Percentiles rank a stretch among this genome's conserved stretches.
Conservation (phyloP, 371 early-diverging fungal genomes). For the Coemansia sp. region DNA sequence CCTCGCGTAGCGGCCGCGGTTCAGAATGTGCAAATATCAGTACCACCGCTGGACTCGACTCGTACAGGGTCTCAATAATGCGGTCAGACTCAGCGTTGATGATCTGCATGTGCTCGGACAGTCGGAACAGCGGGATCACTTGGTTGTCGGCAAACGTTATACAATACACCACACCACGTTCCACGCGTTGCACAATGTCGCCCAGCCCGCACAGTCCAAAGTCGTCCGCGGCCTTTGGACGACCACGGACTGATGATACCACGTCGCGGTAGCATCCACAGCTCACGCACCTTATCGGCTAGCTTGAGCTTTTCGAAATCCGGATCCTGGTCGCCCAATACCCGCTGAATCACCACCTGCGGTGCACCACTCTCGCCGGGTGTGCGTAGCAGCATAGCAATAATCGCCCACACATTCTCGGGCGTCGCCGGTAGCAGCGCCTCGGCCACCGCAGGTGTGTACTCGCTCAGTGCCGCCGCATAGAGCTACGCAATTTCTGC, state of each 20-base stretch:
- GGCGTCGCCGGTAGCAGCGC: conserved; percentile 5
- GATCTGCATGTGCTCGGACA: conserved; percentile 52
- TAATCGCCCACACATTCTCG: conserved; percentile 37
- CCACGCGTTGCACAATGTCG: conserved; percentile 72
- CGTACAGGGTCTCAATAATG: conserved; percentile 84
- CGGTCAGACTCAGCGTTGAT: conserved; percentile 76
- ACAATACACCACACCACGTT: conserved; percentile 80
- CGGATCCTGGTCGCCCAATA: conserved; percentile 15
- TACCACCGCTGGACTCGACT: conserved; percentile 60
- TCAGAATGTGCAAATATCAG: conserved; percentile 74
- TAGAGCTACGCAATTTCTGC: neutral
- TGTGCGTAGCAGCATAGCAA: conserved; percentile 38
- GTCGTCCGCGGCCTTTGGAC: conserved; percentile 96
- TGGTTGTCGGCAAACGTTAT: conserved; percentile 32
- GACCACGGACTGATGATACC: conserved; percentile 98
- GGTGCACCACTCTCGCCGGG: conserved; percentile 43
- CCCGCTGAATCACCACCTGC: conserved; percentile 18
- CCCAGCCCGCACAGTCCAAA: conserved; percentile 81
- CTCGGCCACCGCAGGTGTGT: conserved; percentile 19
- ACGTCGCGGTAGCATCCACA: conserved; percentile 75
- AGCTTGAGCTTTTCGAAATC: conserved; percentile 4
- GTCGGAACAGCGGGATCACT: conserved; percentile 6
- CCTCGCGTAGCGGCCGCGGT: conserved; percentile 76
- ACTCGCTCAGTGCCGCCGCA: conserved; percentile 21
- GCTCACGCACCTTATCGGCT: conserved; percentile 10